Conservation (phyloP, 495 filamentous ascomycete species). For the Penicillium malachiteum region DNA sequence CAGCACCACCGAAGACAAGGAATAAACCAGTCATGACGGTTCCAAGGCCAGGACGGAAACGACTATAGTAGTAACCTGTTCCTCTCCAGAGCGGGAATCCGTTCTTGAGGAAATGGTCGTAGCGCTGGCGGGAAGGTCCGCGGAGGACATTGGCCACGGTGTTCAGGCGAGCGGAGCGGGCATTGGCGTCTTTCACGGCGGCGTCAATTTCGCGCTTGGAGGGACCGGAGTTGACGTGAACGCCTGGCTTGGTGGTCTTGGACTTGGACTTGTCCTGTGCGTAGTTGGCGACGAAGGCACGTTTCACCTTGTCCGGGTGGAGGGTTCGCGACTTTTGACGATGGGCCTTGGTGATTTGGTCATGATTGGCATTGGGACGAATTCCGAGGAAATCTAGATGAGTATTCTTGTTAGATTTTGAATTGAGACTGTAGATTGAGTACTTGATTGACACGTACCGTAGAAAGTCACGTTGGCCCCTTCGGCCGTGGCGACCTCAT, state of each 20-base stretch:
- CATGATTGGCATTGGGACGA: slow-evolving; percentile 67
- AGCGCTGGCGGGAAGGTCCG: slow-evolving; percentile 75
- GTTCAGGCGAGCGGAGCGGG: slow-evolving; percentile 78
- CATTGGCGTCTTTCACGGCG: slow-evolving; percentile 72
- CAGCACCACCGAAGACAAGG: slow-evolving; percentile 75
- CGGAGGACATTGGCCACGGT: slow-evolving; percentile 82
- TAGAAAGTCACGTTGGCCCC: slow-evolving; percentile 88
- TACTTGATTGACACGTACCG: slow-evolving; percentile 37
- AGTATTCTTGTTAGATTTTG: neutral
- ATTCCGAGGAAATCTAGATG: slow-evolving; percentile 75
- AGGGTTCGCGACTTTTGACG: slow-evolving; percentile 76
- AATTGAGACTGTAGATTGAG: too few species aligned
- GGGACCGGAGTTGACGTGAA: slow-evolving; percentile 69
- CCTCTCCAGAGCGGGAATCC: slow-evolving; percentile 96
- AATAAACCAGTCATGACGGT: slow-evolving; percentile 83
- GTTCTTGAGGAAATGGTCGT: slow-evolving; percentile 91
- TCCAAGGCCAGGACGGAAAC: slow-evolving; percentile 86
- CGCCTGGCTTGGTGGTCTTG: slow-evolving; percentile 56
- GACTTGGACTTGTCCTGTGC: slow-evolving; percentile 59
- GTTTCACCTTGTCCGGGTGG: slow-evolving; percentile 95
- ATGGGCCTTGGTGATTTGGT: slow-evolving; percentile 92
- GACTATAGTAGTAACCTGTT: slow-evolving; percentile 95
- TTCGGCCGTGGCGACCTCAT: slow-evolving; percentile 77
- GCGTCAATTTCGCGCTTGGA: slow-evolving; percentile 68
- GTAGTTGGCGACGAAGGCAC: slow-evolving; percentile 71